Percentiles rank a stretch among this genome's conserved stretches.
phyloP scores from a whole-genome alignment of 192 early-diverging fungal species.

The Spinellus fusiger region DNA sequence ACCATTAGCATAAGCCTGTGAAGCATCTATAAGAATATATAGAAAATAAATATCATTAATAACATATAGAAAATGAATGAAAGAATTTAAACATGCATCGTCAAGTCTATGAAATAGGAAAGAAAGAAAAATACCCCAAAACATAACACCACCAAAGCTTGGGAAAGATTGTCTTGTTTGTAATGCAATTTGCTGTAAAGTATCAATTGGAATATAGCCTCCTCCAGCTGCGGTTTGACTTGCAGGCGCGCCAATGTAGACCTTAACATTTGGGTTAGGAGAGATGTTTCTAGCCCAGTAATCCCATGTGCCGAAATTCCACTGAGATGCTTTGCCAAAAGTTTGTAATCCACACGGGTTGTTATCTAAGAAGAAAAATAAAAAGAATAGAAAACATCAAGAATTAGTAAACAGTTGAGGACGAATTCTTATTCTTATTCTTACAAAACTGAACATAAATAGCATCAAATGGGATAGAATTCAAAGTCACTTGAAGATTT shows the following conservation, averaged over 20 bases:
- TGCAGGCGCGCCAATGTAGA: constrained; percentile 56
- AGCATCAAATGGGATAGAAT: constrained; percentile 52
- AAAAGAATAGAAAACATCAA: not conserved
- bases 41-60: not conserved
- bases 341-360: constrained; percentile 47
- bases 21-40: constrained; percentile 25
- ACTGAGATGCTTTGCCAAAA: constrained; percentile 15
- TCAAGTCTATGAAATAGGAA: not conserved
- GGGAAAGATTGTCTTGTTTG: constrained; percentile 34
- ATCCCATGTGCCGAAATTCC: constrained; percentile 52
- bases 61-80: not conserved
- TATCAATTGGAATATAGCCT: constrained; percentile 41
- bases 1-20: constrained; percentile 30
- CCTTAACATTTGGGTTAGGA: constrained; percentile 54
- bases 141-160: constrained; percentile 55
- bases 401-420: not conserved
- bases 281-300: constrained; percentile 50
- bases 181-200: constrained; percentile 35
- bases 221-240: constrained; percentile 45
- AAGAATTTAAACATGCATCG: not conserved
- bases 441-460: constrained; percentile 57
- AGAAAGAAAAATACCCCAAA: constrained; percentile 35
- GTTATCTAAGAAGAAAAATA: constrained; percentile 33
- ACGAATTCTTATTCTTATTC: not conserved
- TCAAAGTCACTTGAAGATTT: constrained; percentile 45